Evolutionary conservation across 2,329 filamentous ascomycete species (phyloP).

Genomic region (Thielaviopsis populi): DNA sequence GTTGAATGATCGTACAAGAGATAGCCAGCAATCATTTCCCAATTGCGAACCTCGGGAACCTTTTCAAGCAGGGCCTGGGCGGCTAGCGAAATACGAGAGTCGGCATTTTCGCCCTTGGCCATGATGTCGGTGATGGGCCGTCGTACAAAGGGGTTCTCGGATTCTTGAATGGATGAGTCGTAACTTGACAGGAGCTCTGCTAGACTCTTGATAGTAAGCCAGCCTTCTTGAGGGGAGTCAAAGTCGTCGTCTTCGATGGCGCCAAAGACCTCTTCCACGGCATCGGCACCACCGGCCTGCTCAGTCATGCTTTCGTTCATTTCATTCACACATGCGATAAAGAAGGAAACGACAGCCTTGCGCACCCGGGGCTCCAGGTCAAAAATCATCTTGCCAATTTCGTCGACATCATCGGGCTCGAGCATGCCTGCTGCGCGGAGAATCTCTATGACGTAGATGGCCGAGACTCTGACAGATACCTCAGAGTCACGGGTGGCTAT

Average conservation of each 20-base stretch:
- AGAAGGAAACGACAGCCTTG: slow-evolving; percentile 80
- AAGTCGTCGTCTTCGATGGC: slow-evolving; percentile 60
- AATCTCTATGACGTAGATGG: slow-evolving; percentile 67
- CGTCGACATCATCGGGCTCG: slow-evolving; percentile 81
- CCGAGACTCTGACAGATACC: slow-evolving; percentile 59
- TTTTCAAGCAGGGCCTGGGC: slow-evolving; percentile 75
- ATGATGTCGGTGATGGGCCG: slow-evolving; percentile 35
- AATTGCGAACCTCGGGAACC: slow-evolving; percentile 65
- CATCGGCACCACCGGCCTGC: slow-evolving; percentile 67
- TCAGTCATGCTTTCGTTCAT: slow-evolving; percentile 66
- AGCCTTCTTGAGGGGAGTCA: slow-evolving; percentile 60
- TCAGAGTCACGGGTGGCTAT: slow-evolving; percentile 84
- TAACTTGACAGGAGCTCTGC: slow-evolving; percentile 72
- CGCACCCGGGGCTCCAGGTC: slow-evolving; percentile 73
- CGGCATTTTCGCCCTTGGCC: slow-evolving; percentile 48
- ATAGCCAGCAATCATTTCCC: slow-evolving; percentile 81
- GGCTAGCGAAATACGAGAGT: slow-evolving; percentile 74
- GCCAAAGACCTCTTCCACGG: slow-evolving; percentile 58
- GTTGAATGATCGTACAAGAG: slow-evolving; percentile 81
- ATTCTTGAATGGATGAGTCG: slow-evolving; percentile 30
- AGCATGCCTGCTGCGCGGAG: slow-evolving; percentile 74
- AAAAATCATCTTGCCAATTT: slow-evolving; percentile 74
- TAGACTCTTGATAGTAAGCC: slow-evolving; percentile 85
- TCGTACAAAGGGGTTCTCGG: slow-evolving; percentile 11
- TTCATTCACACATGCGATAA: slow-evolving; percentile 73